Percentiles rank a stretch among this genome's conserved stretches.
phyloP scores from a whole-genome alignment of 2,329 filamentous ascomycete species.

The Capronia coronata region DNA sequence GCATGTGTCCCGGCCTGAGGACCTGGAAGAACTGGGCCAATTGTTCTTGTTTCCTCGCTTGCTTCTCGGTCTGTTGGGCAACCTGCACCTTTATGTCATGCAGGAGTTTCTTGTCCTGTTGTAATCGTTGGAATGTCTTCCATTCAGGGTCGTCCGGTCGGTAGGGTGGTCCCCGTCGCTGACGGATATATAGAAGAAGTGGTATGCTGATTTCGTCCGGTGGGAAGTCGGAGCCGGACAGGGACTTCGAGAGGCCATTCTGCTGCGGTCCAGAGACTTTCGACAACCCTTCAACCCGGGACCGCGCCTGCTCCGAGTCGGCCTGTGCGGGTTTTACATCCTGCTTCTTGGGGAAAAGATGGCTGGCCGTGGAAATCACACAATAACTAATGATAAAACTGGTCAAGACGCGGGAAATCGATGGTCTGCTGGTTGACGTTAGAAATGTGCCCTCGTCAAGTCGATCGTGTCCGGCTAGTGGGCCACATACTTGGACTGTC shows the following conservation, averaged over 20 bases:
- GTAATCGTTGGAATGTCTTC: conserved; percentile 22
- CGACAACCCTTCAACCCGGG: not conserved
- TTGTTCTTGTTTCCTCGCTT: not conserved
- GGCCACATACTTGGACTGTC: conserved; percentile 17
- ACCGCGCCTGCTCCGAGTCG: not conserved
- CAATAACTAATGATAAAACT: conserved; percentile 23
- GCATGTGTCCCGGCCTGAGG: conserved; percentile 2
- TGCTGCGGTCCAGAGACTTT: not conserved
- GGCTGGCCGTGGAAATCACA: conserved; percentile 12
- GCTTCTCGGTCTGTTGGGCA: conserved; percentile 4
- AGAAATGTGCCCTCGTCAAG: not conserved
- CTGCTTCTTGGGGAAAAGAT: conserved; percentile 8
- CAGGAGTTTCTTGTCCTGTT: conserved; percentile 21
- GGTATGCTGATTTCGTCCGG: not conserved
- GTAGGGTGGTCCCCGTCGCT: conserved; percentile 4
- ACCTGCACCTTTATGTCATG: conserved; percentile 16
- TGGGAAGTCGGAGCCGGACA: not conserved
- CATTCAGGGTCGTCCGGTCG: conserved; percentile 22
- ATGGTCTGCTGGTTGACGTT: conserved; percentile 7
- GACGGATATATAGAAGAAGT: not conserved
- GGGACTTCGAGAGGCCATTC: not conserved
- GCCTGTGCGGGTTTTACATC: not conserved
- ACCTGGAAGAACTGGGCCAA: not conserved
- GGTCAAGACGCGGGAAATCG: conserved; percentile 20
- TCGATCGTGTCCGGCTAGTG: no score